Percentiles rank a stretch among this genome's conserved stretches.
phyloP scores from a whole-genome alignment of 2,329 filamentous ascomycete genomes.

The Penicillium palitans region DNA sequence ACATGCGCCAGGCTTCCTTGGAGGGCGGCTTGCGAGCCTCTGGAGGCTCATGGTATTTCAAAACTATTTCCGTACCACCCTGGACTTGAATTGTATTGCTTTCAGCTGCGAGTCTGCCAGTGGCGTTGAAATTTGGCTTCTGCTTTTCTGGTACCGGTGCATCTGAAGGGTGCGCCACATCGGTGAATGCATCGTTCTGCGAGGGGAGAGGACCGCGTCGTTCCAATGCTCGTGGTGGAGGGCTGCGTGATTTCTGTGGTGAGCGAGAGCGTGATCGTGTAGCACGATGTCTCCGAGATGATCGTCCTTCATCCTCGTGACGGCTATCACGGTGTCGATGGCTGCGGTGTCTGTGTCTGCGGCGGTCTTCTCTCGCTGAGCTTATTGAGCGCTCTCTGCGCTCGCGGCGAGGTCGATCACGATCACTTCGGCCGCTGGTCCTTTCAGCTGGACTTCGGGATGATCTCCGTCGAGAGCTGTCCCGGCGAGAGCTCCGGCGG shows the following conservation, averaged over 20 bases:
- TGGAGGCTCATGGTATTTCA: conserved; percentile 95
- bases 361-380: conserved; percentile 27
- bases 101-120: conserved; percentile 81
- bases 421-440: conserved; percentile 23
- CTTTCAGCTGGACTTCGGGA: conserved; percentile 21
- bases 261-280: conserved; percentile 26
- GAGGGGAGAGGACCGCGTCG: conserved; percentile 48
- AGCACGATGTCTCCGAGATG: conserved; percentile 27
- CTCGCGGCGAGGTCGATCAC: conserved; percentile 24
- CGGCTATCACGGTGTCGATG: conserved; percentile 31
- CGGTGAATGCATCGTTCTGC: conserved; percentile 48
- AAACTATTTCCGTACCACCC: conserved; percentile 64
- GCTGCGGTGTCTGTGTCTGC: conserved; percentile 31
- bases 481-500: conserved; percentile 30
- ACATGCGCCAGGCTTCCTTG: conserved; percentile 81
- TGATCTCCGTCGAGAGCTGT: conserved; percentile 24
- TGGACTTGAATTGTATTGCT: conserved; percentile 71
- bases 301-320: conserved; percentile 24
- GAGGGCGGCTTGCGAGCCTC: conserved; percentile 86
- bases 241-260: conserved; percentile 29
- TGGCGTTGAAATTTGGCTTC: conserved; percentile 80
- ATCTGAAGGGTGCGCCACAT: conserved; percentile 27
- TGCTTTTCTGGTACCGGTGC: conserved; percentile 57
- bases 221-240: conserved; percentile 27
- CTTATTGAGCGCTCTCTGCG: conserved; percentile 28